Percentiles rank a stretch among this genome's conserved stretches.
Evolutionary conservation across 805 yeast species (phyloP).

Genomic region (Lachancea thermotolerans): DNA sequence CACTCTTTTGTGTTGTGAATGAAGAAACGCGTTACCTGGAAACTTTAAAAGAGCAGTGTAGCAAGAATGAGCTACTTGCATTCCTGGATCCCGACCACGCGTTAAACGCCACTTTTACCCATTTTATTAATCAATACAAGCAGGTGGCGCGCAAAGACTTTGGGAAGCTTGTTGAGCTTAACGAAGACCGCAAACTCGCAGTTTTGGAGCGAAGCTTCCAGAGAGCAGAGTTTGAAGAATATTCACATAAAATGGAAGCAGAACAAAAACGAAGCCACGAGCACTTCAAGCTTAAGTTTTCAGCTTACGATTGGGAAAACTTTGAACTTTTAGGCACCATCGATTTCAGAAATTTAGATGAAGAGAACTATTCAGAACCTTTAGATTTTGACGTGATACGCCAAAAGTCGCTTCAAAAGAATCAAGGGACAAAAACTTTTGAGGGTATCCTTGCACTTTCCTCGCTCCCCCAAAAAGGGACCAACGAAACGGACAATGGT

Average conservation of each 20-base stretch:
- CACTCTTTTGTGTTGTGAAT: conserved; percentile 58
- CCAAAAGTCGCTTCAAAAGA: conserved; percentile 1
- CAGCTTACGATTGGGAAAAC: conserved; percentile 83
- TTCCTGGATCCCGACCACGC: conserved; percentile 60
- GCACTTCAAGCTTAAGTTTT: conserved; percentile 45
- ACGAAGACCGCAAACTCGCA: conserved; percentile 26
- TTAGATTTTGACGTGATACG: conserved; percentile 35
- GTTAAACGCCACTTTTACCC: conserved; percentile 43
- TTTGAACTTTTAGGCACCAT: conserved; percentile 66
- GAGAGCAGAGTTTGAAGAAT: conserved; percentile 49
- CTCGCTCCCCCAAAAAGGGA: background rate
- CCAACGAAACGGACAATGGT: conserved; percentile 7
- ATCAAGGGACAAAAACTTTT: background rate
- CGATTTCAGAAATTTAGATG: conserved; percentile 50
- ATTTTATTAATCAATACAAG: conserved; percentile 52
- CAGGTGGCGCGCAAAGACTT: conserved; percentile 23
- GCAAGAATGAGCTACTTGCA: conserved; percentile 51
- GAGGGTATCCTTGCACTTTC: background rate
- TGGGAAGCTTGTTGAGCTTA: conserved; percentile 22
- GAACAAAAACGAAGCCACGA: conserved; percentile 33
- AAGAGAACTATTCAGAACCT: conserved; percentile 49
- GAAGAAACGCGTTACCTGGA: conserved; percentile 41
- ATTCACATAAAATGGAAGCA: conserved; percentile 32
- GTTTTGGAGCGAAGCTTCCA: conserved; percentile 42
- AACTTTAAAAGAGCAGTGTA: conserved; percentile 33